Conservation (phyloP, 2,329 filamentous ascomycete genomes). For the Ophiostoma ulmi region DNA sequence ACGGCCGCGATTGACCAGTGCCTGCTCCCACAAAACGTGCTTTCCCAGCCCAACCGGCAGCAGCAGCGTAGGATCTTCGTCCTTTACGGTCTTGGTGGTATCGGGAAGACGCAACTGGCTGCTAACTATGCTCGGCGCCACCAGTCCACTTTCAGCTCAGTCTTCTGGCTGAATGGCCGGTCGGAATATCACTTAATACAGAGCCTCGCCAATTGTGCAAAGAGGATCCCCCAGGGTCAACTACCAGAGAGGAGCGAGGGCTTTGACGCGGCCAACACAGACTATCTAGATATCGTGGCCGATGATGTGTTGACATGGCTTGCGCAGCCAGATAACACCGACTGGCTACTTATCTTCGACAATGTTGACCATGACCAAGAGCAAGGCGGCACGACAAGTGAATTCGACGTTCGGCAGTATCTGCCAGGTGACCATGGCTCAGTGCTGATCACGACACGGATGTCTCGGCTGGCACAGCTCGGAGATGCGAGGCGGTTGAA, state of each 20-base stretch:
- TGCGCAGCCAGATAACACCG: conserved; percentile 28
- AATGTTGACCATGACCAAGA: conserved; percentile 34
- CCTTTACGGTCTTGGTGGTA: conserved; percentile 27
- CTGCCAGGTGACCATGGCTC: conserved; percentile 31
- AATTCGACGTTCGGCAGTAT: conserved; percentile 26
- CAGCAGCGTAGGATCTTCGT: conserved; percentile 24
- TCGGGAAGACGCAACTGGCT: conserved; percentile 29
- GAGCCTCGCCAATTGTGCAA: conserved; percentile 30
- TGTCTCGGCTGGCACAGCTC: conserved; percentile 28
- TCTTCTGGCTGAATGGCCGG: conserved; percentile 35
- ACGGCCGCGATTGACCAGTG: conserved; percentile 26
- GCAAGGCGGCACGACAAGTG: conserved; percentile 3
- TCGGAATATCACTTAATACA: conserved; percentile 32
- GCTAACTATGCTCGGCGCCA: conserved; percentile 29
- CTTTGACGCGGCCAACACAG: conserved; percentile 8
- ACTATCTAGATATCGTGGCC: conserved; percentile 27
- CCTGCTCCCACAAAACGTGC: conserved; percentile 24
- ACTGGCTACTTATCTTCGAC: conserved; percentile 37
- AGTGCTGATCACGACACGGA: conserved; percentile 32
- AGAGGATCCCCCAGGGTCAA: conserved; percentile 29
- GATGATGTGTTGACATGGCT: conserved; percentile 32
- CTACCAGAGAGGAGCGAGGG: conserved; percentile 15
- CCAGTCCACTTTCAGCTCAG: conserved; percentile 29
- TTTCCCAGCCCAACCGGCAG: conserved; percentile 12
- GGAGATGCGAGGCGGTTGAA: conserved; percentile 28